phyloP scores from a whole-genome alignment of 768 basidiomycete species.

The Rhizopogon vinicolor region DNA sequence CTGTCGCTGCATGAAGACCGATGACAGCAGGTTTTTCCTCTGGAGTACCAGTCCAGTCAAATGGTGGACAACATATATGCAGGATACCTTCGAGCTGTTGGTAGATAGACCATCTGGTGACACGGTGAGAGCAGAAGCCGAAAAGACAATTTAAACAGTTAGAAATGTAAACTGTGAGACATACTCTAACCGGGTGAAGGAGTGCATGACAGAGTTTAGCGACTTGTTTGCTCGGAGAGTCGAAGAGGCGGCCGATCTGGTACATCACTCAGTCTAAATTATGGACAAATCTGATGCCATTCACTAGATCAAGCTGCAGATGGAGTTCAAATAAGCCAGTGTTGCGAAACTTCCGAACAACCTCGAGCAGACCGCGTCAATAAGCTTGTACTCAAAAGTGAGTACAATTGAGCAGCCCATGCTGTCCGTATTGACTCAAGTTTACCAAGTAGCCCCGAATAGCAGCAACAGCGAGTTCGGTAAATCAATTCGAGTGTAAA shows the following conservation, averaged over 20 bases:
- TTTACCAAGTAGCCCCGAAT: no score
- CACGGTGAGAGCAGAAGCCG: slow-evolving; percentile 2
- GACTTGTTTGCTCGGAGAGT: slow-evolving; percentile 11
- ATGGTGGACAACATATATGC: slow-evolving; percentile 24
- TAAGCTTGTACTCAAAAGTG: no score
- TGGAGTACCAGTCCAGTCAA: background rate
- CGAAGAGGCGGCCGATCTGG: slow-evolving; percentile 10
- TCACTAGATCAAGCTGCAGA: slow-evolving; percentile 8
- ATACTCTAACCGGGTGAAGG: slow-evolving; percentile 7
- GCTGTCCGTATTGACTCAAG: no score
- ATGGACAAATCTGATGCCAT: background rate
- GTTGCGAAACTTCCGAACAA: no score
- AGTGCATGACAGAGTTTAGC: slow-evolving; percentile 12
- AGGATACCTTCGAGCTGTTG: slow-evolving; percentile 5
- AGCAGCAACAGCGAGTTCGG: no score
- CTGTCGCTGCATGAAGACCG: background rate
- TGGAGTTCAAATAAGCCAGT: slow-evolving; percentile 3
- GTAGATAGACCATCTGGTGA: slow-evolving; percentile 14
- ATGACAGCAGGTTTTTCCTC: background rate
- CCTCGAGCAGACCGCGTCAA: no score
- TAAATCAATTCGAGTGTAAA: no score
- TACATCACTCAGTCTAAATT: background rate
- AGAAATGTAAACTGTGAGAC: background rate
- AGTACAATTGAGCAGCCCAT: no score
- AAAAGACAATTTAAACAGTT: slow-evolving; percentile 2